Conservation (phyloP, 495 filamentous ascomycete genomes). For the Talaromyces borbonicus region DNA sequence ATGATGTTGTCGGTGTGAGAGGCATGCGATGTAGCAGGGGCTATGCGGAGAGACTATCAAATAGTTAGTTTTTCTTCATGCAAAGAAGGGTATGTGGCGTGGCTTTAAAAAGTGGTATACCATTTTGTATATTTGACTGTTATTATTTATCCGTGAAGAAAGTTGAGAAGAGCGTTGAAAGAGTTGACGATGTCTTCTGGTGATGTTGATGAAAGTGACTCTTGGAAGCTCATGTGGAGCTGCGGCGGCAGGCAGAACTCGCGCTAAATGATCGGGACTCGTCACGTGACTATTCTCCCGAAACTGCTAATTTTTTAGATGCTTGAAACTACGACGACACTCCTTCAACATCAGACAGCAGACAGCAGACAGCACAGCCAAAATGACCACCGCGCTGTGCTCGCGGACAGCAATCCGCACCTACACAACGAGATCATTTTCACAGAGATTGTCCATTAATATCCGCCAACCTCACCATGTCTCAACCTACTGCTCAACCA, state of each 20-base stretch:
- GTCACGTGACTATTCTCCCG: background rate
- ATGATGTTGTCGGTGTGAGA: slow-evolving; percentile 49
- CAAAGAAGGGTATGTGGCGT: no score
- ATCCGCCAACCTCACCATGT: background rate
- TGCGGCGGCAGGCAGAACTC: background rate
- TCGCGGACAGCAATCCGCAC: slow-evolving; percentile 2
- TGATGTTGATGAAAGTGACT: background rate
- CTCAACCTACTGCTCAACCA: background rate
- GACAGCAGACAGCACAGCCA: background rate
- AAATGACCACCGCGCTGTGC: slow-evolving; percentile 1
- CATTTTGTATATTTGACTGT: no score
- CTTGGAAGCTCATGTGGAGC: slow-evolving; percentile 4
- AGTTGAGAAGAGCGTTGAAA: no score
- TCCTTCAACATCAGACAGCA: background rate
- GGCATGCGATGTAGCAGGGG: slow-evolving; percentile 53
- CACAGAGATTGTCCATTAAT: background rate
- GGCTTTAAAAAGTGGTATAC: no score
- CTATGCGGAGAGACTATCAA: slow-evolving; percentile 76
- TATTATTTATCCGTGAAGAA: no score
- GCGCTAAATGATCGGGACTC: background rate
- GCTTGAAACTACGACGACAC: no score
- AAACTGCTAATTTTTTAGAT: background rate
- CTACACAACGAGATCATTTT: background rate
- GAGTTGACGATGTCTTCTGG: no score
- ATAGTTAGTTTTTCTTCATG: no score